These are phyloP conservation scores for Vanderwaltozyma polyspora DNA, from an alignment of 805 yeast species.

Conservation along the genomic window DNA sequence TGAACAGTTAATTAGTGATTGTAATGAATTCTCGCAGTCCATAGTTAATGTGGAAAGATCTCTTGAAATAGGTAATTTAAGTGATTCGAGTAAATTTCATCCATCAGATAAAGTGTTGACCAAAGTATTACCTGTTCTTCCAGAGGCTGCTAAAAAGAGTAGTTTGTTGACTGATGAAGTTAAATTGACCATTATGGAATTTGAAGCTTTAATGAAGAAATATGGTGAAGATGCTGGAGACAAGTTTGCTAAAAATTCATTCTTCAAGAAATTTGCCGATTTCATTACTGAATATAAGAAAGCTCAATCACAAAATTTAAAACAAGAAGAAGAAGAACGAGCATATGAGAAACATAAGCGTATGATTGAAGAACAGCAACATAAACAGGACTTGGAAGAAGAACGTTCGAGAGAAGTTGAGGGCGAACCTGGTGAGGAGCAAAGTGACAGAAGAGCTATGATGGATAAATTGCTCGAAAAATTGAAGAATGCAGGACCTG, in stretches of 20 bases:
- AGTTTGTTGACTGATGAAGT: conserved; percentile 54
- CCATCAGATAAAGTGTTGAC: conserved; percentile 66
- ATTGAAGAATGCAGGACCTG: conserved; percentile 75
- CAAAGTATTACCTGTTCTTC: conserved; percentile 53
- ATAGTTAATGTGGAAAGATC: conserved; percentile 65
- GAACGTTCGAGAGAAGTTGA: conserved; percentile 3
- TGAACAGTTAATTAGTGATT: conserved; percentile 70
- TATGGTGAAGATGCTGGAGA: conserved; percentile 88
- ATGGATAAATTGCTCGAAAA: conserved; percentile 84
- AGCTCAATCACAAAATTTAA: conserved; percentile 69
- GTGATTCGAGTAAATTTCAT: conserved; percentile 68
- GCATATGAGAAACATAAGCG: conserved; percentile 67
- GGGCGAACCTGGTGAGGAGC: conserved; percentile 7
- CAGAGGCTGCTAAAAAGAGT: conserved; percentile 64
- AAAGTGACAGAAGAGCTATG: conserved; percentile 33
- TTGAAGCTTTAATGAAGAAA: conserved; percentile 59
- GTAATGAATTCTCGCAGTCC: conserved; percentile 47
- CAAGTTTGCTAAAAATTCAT: conserved; percentile 49
- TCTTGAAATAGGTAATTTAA: conserved; percentile 70
- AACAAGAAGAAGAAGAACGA: conserved; percentile 71
- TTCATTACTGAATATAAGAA: conserved; percentile 70
- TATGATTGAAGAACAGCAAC: conserved; percentile 30
- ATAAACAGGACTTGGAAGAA: conserved; percentile 8
- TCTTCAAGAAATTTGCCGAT: conserved; percentile 69
- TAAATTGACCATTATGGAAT: conserved; percentile 50